These are phyloP conservation scores for Macrotyloma uniflorum DNA, from an alignment of 306 rosid genomes.

Conservation along the genomic window DNA sequence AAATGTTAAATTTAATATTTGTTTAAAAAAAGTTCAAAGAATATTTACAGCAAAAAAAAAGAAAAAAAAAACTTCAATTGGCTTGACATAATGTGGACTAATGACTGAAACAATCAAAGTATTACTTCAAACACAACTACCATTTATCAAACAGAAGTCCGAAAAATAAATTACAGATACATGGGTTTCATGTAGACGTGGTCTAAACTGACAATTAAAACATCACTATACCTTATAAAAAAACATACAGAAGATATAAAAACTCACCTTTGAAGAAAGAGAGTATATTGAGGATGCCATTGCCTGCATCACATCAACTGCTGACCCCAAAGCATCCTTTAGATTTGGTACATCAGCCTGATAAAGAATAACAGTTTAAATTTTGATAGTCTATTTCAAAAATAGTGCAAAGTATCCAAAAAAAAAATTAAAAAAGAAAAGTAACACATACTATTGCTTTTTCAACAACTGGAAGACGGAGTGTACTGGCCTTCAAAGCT, in stretches of 20 bases:
- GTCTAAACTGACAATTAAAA: conserved; percentile 17
- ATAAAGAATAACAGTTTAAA: conserved; percentile 10
- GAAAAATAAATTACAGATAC: neutral
- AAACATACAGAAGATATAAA: conserved; percentile 29
- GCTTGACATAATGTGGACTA: conserved; percentile 2
- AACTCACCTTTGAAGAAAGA: conserved; percentile 79
- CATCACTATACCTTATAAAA: neutral
- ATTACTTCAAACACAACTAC: conserved; percentile 24
- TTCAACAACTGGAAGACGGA: conserved; percentile 95
- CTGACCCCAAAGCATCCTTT: conserved; percentile 93
- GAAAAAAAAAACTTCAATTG: conserved; percentile 23
- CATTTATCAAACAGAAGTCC: neutral
- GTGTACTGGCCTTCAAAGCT: conserved; percentile 97
- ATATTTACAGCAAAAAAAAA: neutral
- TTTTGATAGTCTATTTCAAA: conserved; percentile 24
- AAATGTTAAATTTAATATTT: conserved; percentile 1
- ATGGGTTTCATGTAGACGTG: conserved; percentile 4
- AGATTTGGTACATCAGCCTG: conserved; percentile 93
- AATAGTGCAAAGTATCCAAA: neutral
- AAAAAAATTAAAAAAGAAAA: neutral
- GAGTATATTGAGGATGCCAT: conserved; percentile 89
- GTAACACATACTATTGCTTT: conserved; percentile 72
- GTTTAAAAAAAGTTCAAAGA: neutral
- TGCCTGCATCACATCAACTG: conserved; percentile 94
- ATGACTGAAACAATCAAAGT: neutral